These are phyloP conservation scores for Picea sitchensis DNA, from an alignment of 75 land plant genomes.

Conservation along the genomic window DNA sequence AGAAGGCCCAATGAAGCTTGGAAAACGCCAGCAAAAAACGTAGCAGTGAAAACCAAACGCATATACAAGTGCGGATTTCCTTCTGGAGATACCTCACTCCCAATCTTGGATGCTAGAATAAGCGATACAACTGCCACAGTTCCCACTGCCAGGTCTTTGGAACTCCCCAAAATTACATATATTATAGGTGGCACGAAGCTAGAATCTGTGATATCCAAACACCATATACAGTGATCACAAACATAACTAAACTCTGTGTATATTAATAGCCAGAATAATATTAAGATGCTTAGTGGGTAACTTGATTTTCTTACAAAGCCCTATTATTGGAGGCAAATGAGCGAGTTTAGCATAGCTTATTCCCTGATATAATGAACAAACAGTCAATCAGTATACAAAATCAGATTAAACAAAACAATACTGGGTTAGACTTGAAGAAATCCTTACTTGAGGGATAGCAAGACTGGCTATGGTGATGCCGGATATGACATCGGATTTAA, in stretches of 20 bases:
- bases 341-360: conserved; percentile 81
- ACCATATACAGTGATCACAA: no score
- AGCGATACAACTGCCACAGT: conserved; percentile 79
- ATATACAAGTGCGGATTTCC: conserved; percentile 41
- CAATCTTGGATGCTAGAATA: conserved; percentile 54
- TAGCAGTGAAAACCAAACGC: conserved; percentile 74
- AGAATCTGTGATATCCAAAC: conserved; percentile 45
- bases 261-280: no score
- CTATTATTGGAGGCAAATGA: conserved; percentile 67
- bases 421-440: no score
- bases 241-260: no score
- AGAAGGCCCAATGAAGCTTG: conserved; percentile 67
- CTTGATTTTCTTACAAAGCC: conserved; percentile 51
- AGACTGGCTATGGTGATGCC: conserved; percentile 96
- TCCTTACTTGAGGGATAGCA: conserved; percentile 79
- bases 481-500: conserved; percentile 66
- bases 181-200: conserved; percentile 84
- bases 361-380: conserved; percentile 26
- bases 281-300: no score
- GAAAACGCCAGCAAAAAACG: conserved; percentile 76
- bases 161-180: conserved; percentile 78
- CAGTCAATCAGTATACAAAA: no score
- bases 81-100: conserved; percentile 32
- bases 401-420: no score
- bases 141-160: conserved; percentile 76